Base-by-base conservation (phyloP, 129 eudicot genomes). In the Helianthus tuberosus region DNA sequence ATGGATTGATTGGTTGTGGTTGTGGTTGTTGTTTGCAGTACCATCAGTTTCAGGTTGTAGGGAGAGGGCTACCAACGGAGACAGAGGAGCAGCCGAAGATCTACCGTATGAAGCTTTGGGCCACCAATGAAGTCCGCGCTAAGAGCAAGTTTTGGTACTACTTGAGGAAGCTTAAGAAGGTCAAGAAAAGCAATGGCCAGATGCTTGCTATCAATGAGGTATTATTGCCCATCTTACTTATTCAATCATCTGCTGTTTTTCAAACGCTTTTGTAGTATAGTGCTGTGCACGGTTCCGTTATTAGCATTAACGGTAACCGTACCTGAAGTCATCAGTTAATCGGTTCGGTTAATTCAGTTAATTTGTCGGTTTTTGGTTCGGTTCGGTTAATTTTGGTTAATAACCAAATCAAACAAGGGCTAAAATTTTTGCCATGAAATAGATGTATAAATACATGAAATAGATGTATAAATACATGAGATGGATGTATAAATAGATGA, bases 201-300 rank as follows among this genome's bases (percentile, higher is more conserved):
- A 59, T 59, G 64, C 73, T 68, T 48, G 73, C 73, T 25, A 68
- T 68, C 14, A 68, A 68, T 49, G 73, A 68, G 59, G 73, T 59
- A 39, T 5, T 62, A 62, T n/a, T 17, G 3, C 3, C 17, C 17
- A 61, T 29, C 1, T 61, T 61, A 5, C 12, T 60, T 61, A 10
- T 58, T 58, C 38, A 9, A 20, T 58, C 36, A 5, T 58, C 8
- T 58, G 35, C 3, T 23, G 38, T 8, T 23, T 25, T 25, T 20
- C 23, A 20, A 0, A 20, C 23, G 23, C 23, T 20, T 20, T 20
- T 20, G 23, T 20, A 20, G 23, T 20, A 20, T 20, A 20, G 23
- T 20, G 23, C 0, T 20, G 23, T 20, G 23, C 23, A 20, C 23
- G 23, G 23, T 20, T 20, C 23, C 23, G 0, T 20, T 20, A 20